Evolutionary conservation across 164 flowering plant genomes (phyloP).

Genomic region (Akebia trifoliata): DNA sequence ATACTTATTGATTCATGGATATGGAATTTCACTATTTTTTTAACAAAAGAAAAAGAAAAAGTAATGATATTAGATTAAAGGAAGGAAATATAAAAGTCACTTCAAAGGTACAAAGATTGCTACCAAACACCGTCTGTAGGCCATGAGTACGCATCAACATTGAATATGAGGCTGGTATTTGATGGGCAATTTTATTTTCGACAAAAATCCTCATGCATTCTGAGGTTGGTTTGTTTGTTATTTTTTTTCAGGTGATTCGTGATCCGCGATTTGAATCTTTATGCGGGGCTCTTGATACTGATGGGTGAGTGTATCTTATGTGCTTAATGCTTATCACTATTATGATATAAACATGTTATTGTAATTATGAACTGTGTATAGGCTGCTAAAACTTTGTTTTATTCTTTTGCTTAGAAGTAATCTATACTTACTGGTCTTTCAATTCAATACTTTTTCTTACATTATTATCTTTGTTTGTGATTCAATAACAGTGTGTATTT

Average conservation of each 20-base stretch:
- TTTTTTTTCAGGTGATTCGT: conserved; percentile 46
- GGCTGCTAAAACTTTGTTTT: not conserved
- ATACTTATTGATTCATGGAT: too few species aligned
- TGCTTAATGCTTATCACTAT: not conserved
- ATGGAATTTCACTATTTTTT: too few species aligned
- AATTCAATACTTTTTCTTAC: not conserved
- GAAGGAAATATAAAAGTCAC: not conserved
- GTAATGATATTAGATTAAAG: not conserved
- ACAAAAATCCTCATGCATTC: too few species aligned
- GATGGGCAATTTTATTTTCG: not conserved
- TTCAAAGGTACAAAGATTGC: not conserved
- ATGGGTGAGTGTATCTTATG: conserved; percentile 41
- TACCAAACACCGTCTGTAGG: not conserved
- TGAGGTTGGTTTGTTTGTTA: too few species aligned
- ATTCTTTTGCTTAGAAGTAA: too few species aligned
- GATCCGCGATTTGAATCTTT: conserved; percentile 91
- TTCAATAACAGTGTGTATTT: not conserved
- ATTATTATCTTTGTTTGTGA: too few species aligned
- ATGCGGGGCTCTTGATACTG: conserved; percentile 60
- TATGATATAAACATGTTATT: not conserved
- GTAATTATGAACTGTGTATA: not conserved
- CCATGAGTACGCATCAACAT: not conserved
- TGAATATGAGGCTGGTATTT: not conserved
- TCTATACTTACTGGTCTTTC: not conserved
- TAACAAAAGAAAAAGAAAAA: too few species aligned